phyloP scores from a whole-genome alignment of 805 yeast species.

The Candida tibetensis region DNA sequence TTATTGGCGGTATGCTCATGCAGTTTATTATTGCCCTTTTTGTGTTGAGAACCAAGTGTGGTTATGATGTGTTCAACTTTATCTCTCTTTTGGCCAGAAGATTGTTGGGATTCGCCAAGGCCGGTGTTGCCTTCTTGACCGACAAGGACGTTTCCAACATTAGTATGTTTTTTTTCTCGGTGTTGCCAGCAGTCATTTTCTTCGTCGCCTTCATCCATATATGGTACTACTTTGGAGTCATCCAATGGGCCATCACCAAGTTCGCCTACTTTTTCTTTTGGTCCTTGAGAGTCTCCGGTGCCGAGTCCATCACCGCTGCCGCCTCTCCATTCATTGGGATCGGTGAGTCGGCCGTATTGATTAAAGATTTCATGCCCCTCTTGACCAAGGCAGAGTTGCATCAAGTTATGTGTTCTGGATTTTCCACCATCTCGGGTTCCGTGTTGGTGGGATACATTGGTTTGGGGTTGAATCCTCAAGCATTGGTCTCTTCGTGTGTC shows the following conservation, averaged over 20 bases:
- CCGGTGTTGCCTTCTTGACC: conserved; percentile 61
- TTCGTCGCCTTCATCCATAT: conserved; percentile 62
- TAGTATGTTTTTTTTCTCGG: conserved; percentile 53
- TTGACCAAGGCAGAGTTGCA: conserved; percentile 61
- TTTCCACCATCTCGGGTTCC: conserved; percentile 63
- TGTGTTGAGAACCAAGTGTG: conserved; percentile 57
- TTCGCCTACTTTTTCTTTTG: conserved; percentile 59
- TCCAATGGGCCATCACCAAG: conserved; percentile 60
- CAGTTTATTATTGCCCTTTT: conserved; percentile 60
- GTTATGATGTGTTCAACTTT: conserved; percentile 61
- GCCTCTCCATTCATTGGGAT: conserved; percentile 67
- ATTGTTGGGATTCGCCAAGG: conserved; percentile 54
- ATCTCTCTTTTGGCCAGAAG: conserved; percentile 56
- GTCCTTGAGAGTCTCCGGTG: conserved; percentile 58
- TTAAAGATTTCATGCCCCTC: conserved; percentile 57
- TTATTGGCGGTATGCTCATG: conserved; percentile 56
- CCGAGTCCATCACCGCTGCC: conserved; percentile 64
- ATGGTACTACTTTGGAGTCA: conserved; percentile 55
- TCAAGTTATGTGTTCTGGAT: conserved; percentile 61
- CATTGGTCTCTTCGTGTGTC: conserved; percentile 62
- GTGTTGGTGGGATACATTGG: conserved; percentile 63
- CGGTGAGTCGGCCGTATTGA: conserved; percentile 62
- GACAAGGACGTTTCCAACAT: conserved; percentile 34
- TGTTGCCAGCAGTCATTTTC: conserved; percentile 61
- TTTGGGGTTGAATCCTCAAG: conserved; percentile 60